Evolutionary conservation across 1,284 basidiomycete species (phyloP), one percentile per base, ranked within the genome.

Genomic region (Agaricales sp.): DNA sequence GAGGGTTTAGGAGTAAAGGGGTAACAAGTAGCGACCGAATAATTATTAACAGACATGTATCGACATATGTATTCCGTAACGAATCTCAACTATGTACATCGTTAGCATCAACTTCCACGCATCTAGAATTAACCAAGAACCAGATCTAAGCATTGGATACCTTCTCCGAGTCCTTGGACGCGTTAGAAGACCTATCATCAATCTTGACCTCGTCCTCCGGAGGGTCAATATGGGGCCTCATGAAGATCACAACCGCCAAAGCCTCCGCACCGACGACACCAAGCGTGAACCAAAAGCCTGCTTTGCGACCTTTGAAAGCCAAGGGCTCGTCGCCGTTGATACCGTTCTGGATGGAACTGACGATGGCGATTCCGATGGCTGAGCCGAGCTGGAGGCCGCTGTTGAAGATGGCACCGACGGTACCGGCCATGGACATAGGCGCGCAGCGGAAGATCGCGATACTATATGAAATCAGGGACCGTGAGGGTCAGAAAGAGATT

Each of bases 331-430:
- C 20, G 11, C 20, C 11, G n/a, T 43, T n/a, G 13, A 43, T 21
- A 19, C 41, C 20, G 41, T 16, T n/a, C 41, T 43, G 41, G 20
- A 43, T 43, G 20, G 41, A 43, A 19, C n/a, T 19, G 20, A 43
- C 41, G 20, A 67, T 68, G 3, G 77, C 69, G 43, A 72, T 60
- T 12, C 72, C 73, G 19, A 73, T 60, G 1, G 77, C 77, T 2
- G 67, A 67, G 20, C 77, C 76, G 46, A 75, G 62, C 58, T 80
- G 74, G 0, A 78, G 66, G 8, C 73, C 73, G 19, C 69, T 67
- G 51, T 75, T 75, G 62, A 77, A 77, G 25, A 79, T 70, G 2
- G 78, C 77, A 14, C 75, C 75, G 2, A 77, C 70, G 1, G 70
- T 73, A 39, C 78, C 77, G 1, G 75, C 67, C 60, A 74, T 70